Conservation (phyloP, 2,329 filamentous ascomycete species). For the Emydomyces testavorans region DNA sequence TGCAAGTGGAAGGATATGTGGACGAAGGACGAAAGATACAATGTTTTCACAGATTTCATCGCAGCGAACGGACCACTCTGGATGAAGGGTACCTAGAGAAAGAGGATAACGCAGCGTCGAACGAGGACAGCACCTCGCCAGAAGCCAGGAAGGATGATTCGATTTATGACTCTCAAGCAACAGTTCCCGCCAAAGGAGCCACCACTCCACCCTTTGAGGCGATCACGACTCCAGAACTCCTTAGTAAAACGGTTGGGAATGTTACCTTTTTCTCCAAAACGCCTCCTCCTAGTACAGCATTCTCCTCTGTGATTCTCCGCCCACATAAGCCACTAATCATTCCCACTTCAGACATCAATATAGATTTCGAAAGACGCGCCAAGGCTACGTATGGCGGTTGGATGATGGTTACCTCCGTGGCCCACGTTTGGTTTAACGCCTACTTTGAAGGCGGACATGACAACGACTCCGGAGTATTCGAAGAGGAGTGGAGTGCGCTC, state of each 20-base stretch:
- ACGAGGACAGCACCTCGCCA: conserved; percentile 26
- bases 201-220: conserved; percentile 10
- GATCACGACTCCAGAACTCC: conserved; percentile 16
- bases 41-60: conserved; percentile 66
- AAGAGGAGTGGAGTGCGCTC: conserved; percentile 65
- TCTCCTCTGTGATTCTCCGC: conserved; percentile 66
- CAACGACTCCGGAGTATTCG: conserved; percentile 58
- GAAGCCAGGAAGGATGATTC: background rate
- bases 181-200: background rate
- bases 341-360: conserved; percentile 75
- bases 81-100: conserved; percentile 42
- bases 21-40: conserved; percentile 86
- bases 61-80: conserved; percentile 49
- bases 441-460: conserved; percentile 78
- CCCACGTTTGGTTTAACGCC: conserved; percentile 93
- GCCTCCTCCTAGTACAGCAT: conserved; percentile 42
- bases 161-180: background rate
- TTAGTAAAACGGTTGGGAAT: conserved; percentile 19
- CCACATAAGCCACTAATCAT: conserved; percentile 58
- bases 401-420: conserved; percentile 83
- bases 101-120: conserved; percentile 25
- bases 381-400: conserved; percentile 62
- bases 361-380: conserved; percentile 78
- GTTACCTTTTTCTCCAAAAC: conserved; percentile 31
- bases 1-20: conserved; percentile 70